Evolutionary conservation across 2,329 filamentous ascomycete genomes (phyloP).

Genomic region (Paracamarosporium sp.): DNA sequence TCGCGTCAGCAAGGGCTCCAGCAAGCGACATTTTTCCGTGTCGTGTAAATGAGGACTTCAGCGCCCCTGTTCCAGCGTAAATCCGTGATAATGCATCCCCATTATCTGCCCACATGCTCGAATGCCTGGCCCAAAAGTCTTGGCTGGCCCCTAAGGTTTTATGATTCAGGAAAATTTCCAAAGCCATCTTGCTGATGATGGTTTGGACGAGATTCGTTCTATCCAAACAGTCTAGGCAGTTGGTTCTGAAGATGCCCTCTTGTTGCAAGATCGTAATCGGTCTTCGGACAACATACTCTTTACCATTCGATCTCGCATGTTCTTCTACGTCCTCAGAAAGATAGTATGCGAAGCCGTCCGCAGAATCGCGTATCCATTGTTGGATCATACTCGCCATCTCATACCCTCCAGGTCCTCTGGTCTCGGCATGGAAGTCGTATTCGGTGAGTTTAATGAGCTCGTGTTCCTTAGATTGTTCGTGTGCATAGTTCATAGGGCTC

Average conservation of each 20-base stretch:
- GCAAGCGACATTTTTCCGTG: slow-evolving; percentile 95
- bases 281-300: slow-evolving; percentile 44
- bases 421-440: slow-evolving; percentile 97
- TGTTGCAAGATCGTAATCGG: slow-evolving; percentile 81
- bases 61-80: slow-evolving; percentile 92
- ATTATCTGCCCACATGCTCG: slow-evolving; percentile 95
- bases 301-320: slow-evolving; percentile 49
- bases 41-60: slow-evolving; percentile 94
- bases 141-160: slow-evolving; percentile 71
- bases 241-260: slow-evolving; percentile 93
- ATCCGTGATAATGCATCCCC: slow-evolving; percentile 93
- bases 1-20: slow-evolving; percentile 90
- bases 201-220: slow-evolving; percentile 96
- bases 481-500: slow-evolving; percentile 72
- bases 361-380: slow-evolving; percentile 76
- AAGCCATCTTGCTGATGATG: slow-evolving; percentile 90
- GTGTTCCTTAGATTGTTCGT: slow-evolving; percentile 67
- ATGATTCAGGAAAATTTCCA: slow-evolving; percentile 83
- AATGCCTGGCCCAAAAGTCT: slow-evolving; percentile 93
- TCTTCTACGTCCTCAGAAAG: slow-evolving; percentile 76
- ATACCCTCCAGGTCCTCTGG: slow-evolving; percentile 83
- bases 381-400: slow-evolving; percentile 88
- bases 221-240: slow-evolving; percentile 95
- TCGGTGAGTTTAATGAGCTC: slow-evolving; percentile 81
- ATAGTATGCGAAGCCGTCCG: slow-evolving; percentile 91